These are phyloP conservation scores for Barbarea vulgaris DNA, from an alignment of 345 rosid species.

Conservation along the genomic window DNA sequence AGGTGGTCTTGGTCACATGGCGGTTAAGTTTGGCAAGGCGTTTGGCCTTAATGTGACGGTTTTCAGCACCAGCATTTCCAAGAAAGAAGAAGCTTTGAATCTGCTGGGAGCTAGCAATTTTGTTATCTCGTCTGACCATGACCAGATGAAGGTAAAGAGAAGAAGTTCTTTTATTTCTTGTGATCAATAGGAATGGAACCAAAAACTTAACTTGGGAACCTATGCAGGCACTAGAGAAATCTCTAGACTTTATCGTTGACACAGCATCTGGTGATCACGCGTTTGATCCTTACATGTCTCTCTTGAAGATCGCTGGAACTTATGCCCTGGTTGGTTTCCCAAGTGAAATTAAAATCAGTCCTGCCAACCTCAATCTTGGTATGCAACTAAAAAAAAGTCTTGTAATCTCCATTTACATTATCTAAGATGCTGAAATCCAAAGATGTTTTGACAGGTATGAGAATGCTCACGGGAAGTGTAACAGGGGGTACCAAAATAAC, in stretches of 20 bases:
- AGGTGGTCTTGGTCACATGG: constrained; percentile 97
- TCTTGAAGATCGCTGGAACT: constrained; percentile 69
- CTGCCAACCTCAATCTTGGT: constrained; percentile 71
- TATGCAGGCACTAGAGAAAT: constrained; percentile 59
- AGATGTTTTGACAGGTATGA: constrained; percentile 58
- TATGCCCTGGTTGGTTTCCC: constrained; percentile 79
- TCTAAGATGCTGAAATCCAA: constrained; percentile 1
- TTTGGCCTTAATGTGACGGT: constrained; percentile 82
- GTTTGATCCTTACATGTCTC: constrained; percentile 79
- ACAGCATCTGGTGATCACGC: constrained; percentile 90
- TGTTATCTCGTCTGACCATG: constrained; percentile 68
- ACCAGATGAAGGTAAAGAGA: constrained; percentile 72
- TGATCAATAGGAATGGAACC: not conserved
- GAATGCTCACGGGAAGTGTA: constrained; percentile 61
- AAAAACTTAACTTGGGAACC: not conserved
- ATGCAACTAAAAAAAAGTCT: not conserved
- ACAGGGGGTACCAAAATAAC: constrained; percentile 69
- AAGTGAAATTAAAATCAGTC: constrained; percentile 77
- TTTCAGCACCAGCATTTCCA: constrained; percentile 75
- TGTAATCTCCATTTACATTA: not conserved
- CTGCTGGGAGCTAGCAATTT: constrained; percentile 69
- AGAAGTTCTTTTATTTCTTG: not conserved
- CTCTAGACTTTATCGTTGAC: constrained; percentile 79
- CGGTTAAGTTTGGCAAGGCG: constrained; percentile 93
- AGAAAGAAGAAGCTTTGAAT: constrained; percentile 79